Conservation (phyloP, 2,329 filamentous ascomycete genomes). For the Epichloe bromicola region DNA sequence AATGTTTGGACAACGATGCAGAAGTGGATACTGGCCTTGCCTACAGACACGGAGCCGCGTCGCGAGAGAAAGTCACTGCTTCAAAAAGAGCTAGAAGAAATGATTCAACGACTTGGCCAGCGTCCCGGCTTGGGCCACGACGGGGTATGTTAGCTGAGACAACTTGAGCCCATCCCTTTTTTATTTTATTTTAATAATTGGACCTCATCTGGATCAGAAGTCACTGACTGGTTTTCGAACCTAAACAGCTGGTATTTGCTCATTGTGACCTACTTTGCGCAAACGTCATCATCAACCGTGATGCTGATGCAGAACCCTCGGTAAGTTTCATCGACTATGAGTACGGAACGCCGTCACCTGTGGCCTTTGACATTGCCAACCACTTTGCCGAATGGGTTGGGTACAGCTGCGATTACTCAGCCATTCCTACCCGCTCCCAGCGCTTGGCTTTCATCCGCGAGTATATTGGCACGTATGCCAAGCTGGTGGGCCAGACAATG, state of each 20-base stretch:
- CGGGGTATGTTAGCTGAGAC: slow-evolving; percentile 40
- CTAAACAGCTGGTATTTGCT: slow-evolving; percentile 64
- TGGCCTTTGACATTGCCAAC: slow-evolving; percentile 92
- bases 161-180: not conserved
- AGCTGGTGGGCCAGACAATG: slow-evolving; percentile 29
- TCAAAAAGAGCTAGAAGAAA: slow-evolving; percentile 59
- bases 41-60: slow-evolving; percentile 57
- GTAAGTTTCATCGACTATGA: slow-evolving; percentile 93
- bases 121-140: slow-evolving; percentile 64
- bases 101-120: slow-evolving; percentile 60
- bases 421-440: slow-evolving; percentile 65
- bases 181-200: not conserved
- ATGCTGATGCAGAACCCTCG: slow-evolving; percentile 22
- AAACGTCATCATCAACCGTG: slow-evolving; percentile 72
- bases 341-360: slow-evolving; percentile 86
- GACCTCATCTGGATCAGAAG: not conserved
- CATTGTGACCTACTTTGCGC: slow-evolving; percentile 94
- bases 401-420: slow-evolving; percentile 83
- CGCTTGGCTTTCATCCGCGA: slow-evolving; percentile 70
- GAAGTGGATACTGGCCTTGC: slow-evolving; percentile 85
- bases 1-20: slow-evolving; percentile 94
- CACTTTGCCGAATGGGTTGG: slow-evolving; percentile 98
- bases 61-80: slow-evolving; percentile 52
- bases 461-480: slow-evolving; percentile 66
- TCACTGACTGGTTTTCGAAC: slow-evolving; percentile 6